A percentile compares a stretch with the other conserved stretches of the same genome.
phyloP scores from a whole-genome alignment of 495 filamentous ascomycete genomes.

The Aspergillus wentii region DNA sequence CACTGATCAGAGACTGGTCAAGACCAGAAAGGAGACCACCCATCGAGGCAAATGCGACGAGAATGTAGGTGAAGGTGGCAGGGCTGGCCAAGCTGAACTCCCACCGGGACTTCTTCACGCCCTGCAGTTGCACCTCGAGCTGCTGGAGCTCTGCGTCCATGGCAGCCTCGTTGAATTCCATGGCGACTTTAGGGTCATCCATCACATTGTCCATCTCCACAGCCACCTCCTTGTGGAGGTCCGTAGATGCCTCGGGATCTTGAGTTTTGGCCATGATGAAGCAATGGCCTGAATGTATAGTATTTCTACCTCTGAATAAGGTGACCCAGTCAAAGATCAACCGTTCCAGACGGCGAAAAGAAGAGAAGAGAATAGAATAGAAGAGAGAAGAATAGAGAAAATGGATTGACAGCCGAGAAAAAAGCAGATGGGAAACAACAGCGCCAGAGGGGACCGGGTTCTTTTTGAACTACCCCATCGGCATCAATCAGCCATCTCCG shows the following conservation, averaged over 20 bases:
- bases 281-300: not conserved
- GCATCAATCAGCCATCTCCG: no score
- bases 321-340: no score
- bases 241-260: slow-evolving; percentile 24
- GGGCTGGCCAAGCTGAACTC: slow-evolving; percentile 32
- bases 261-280: slow-evolving; percentile 25
- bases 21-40: slow-evolving; percentile 58
- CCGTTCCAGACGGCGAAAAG: no score
- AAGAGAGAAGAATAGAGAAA: not conserved
- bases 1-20: slow-evolving; percentile 56
- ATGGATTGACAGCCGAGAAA: no score
- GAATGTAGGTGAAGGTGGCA: slow-evolving; percentile 49
- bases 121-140: slow-evolving; percentile 26
- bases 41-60: slow-evolving; percentile 60
- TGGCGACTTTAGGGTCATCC: slow-evolving; percentile 18
- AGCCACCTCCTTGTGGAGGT: slow-evolving; percentile 22
- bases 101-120: slow-evolving; percentile 23
- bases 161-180: slow-evolving; percentile 24
- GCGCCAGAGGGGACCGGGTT: no score
- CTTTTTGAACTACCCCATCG: no score
- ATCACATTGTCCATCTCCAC: slow-evolving; percentile 23
- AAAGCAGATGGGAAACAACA: no score
- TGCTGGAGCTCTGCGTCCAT: slow-evolving; percentile 32
- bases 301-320: no score
- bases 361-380: slow-evolving; percentile 2